Evolutionary conservation across 2,329 filamentous ascomycete species (phyloP).

Genomic region (Mycosphaerella arachidis): DNA sequence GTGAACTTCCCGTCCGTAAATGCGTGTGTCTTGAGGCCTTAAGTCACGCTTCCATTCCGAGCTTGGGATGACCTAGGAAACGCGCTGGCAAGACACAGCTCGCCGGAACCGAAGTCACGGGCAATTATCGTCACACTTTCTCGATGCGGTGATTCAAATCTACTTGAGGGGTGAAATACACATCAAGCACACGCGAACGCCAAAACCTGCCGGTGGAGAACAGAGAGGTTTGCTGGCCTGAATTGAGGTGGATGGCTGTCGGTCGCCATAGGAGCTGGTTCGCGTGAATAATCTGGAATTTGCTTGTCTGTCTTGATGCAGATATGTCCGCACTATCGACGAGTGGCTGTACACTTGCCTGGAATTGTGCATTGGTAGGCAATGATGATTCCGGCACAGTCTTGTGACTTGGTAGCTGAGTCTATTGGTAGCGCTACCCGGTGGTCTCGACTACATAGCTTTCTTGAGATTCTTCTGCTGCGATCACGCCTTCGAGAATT

Average conservation of each 20-base stretch:
- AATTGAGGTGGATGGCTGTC: not conserved
- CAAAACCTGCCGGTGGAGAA: slow-evolving; percentile 4
- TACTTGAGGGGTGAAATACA: slow-evolving; percentile 3
- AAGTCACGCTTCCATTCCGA: not conserved
- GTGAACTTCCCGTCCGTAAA: not conserved
- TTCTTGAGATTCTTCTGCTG: not conserved
- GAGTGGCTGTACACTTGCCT: not conserved
- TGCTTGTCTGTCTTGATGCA: not conserved
- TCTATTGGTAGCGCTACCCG: not conserved
- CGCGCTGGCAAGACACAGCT: slow-evolving; percentile 2
- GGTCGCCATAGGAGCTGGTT: slow-evolving; percentile 4
- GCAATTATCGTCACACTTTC: too few species aligned
- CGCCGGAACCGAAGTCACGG: not conserved
- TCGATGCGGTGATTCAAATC: not conserved
- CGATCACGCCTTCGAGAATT: not conserved
- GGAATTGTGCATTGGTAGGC: not conserved
- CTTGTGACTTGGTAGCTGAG: not conserved
- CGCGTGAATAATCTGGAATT: not conserved
- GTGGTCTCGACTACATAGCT: not conserved
- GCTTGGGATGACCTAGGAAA: not conserved
- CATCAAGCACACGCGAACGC: slow-evolving; percentile 3
- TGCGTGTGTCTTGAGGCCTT: not conserved
- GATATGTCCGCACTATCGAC: not conserved
- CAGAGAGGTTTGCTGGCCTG: not conserved
- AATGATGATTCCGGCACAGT: not conserved